Conservation (phyloP, 1,284 basidiomycete genomes). For the Rhizopogon parksii region DNA sequence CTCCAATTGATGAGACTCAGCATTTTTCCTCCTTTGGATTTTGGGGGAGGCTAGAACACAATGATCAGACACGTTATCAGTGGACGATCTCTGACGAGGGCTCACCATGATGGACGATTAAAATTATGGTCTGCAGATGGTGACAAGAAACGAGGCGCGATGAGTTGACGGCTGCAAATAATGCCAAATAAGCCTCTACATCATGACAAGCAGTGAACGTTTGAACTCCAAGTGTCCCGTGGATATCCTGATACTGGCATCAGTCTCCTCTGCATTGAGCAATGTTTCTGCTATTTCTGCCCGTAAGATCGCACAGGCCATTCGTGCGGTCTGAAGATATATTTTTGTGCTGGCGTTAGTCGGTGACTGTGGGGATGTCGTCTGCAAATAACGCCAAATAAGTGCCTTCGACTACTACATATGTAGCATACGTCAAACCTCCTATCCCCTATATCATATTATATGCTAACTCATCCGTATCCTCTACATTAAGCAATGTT, state of each 20-base stretch:
- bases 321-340: background rate
- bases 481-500: background rate
- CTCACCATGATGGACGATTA: slow-evolving; percentile 57
- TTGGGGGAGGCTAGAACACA: slow-evolving; percentile 69
- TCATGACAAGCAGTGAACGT: too few relatives aligned
- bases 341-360: too few relatives aligned
- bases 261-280: background rate
- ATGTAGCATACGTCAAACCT: too few relatives aligned
- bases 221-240: too few relatives aligned
- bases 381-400: slow-evolving; percentile 25
- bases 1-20: slow-evolving; percentile 96
- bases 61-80: slow-evolving; percentile 3
- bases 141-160: slow-evolving; percentile 17
- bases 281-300: background rate
- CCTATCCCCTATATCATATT: too few relatives aligned
- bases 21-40: slow-evolving; percentile 98
- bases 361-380: too few relatives aligned
- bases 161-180: slow-evolving; percentile 21
- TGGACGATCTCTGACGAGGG: slow-evolving; percentile 12
- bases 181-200: slow-evolving; percentile 15
- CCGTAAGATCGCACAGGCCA: background rate
- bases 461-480: too few relatives aligned
- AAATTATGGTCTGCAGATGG: slow-evolving; percentile 11
- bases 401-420: too few relatives aligned
- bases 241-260: too few relatives aligned